A percentile compares a stretch with the other conserved stretches of the same genome.
phyloP scores from a whole-genome alignment of 2,329 filamentous ascomycete species.

The Talaromyces pinophilus region DNA sequence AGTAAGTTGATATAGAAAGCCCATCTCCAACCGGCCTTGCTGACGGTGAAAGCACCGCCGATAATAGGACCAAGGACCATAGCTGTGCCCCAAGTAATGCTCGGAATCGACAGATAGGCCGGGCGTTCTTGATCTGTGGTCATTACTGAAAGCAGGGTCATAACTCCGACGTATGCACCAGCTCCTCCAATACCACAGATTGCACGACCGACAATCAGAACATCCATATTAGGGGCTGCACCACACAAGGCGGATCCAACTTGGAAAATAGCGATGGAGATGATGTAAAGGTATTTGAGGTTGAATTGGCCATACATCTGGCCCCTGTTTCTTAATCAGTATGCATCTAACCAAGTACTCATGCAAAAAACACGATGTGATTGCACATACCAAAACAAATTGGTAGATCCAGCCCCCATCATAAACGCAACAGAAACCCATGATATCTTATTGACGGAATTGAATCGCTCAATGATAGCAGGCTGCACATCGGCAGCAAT shows the following conservation, averaged over 20 bases:
- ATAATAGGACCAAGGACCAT: slow-evolving; percentile 43
- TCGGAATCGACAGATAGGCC: slow-evolving; percentile 36
- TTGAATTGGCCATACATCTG: not conserved
- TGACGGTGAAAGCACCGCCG: slow-evolving; percentile 39
- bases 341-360: too few relatives aligned
- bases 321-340: not conserved
- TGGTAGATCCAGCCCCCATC: slow-evolving; percentile 36
- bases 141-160: slow-evolving; percentile 32
- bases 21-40: slow-evolving; percentile 32
- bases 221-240: slow-evolving; percentile 47
- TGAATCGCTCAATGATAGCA: slow-evolving; percentile 40
- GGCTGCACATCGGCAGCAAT: slow-evolving; percentile 51
- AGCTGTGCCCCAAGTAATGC: slow-evolving; percentile 39
- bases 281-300: slow-evolving; percentile 26
- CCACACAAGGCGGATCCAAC: slow-evolving; percentile 45
- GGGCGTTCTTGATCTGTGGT: slow-evolving; percentile 31
- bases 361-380: not conserved
- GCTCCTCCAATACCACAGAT: slow-evolving; percentile 36
- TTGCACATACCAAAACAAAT: not conserved
- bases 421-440: slow-evolving; percentile 47
- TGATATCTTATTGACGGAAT: slow-evolving; percentile 40
- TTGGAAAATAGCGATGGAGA: slow-evolving; percentile 28
- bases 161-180: slow-evolving; percentile 36
- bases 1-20: slow-evolving; percentile 56
- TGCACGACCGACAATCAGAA: slow-evolving; percentile 48